A percentile compares a stretch with the other conserved stretches of the same genome.
Evolutionary conservation across 108 stramenopile species (phyloP).

Genomic region (Cyclotella distinguenda): DNA sequence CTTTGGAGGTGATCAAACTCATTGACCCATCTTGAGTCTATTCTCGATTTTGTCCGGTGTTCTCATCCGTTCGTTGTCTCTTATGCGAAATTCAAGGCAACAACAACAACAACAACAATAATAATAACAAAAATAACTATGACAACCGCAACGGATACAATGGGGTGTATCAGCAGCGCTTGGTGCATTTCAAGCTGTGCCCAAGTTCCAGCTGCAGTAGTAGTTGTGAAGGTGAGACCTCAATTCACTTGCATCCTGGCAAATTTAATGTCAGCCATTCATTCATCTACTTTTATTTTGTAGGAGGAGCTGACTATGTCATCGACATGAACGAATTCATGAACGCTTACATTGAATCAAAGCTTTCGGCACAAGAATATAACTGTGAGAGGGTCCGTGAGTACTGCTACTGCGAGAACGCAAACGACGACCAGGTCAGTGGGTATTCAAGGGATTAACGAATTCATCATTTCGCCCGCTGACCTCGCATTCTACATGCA

Average conservation of each 20-base stretch:
- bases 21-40: background rate
- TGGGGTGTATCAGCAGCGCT: constrained; percentile 59
- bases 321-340: constrained; percentile 73
- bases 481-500: background rate
- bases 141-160: constrained; percentile 41
- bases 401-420: constrained; percentile 77
- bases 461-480: constrained; percentile 23
- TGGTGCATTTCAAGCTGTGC: constrained; percentile 80
- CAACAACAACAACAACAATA: constrained; percentile 28
- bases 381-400: constrained; percentile 70
- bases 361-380: constrained; percentile 49
- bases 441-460: constrained; percentile 29
- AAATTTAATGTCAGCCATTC: background rate
- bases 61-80: background rate
- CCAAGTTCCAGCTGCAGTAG: constrained; percentile 39
- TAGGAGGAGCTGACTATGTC: constrained; percentile 70
- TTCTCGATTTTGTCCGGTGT: background rate
- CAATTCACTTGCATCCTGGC: no score
- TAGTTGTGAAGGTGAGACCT: background rate
- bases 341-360: constrained; percentile 55
- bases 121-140: constrained; percentile 16
- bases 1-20: constrained; percentile 36
- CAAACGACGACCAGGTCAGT: constrained; percentile 55
- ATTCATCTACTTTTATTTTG: background rate
- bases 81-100: background rate